Conservation (phyloP, 768 basidiomycete species). For the Trametes maxima region DNA sequence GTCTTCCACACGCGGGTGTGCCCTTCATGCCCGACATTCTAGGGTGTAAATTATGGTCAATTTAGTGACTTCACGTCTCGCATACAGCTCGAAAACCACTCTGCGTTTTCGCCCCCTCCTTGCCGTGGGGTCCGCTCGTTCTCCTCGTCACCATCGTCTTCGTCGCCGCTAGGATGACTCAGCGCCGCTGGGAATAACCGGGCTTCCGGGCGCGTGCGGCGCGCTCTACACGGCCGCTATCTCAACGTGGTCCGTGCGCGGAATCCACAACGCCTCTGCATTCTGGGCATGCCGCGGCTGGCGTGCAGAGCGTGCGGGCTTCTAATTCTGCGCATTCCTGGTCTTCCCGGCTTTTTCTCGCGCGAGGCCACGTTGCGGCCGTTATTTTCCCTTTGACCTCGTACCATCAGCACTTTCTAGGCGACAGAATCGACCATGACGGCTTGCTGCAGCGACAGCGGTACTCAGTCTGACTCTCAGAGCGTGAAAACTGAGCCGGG, state of each 20-base stretch:
- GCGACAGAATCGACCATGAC: constrained; percentile 1
- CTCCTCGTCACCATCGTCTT: too few species aligned
- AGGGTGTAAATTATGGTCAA: too few species aligned
- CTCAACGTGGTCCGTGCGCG: constrained; percentile 18
- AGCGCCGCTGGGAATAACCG: constrained; percentile 8
- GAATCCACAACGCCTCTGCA: not conserved
- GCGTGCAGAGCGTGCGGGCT: not conserved
- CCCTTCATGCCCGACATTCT: too few species aligned
- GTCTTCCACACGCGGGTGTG: too few species aligned
- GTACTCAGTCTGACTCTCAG: constrained; percentile 7
- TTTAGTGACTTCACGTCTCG: too few species aligned
- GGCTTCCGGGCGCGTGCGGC: constrained; percentile 3
- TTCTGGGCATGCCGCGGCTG: constrained; percentile 5
- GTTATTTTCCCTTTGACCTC: not conserved
- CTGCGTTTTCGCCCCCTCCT: too few species aligned
- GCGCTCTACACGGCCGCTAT: not conserved
- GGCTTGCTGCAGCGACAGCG: constrained; percentile 12
- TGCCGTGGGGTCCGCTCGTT: too few species aligned
- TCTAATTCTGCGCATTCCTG: not conserved
- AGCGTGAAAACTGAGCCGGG: constrained; percentile 4
- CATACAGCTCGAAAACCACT: too few species aligned
- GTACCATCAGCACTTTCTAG: not conserved
- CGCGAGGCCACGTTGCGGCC: not conserved
- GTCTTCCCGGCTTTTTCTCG: not conserved
- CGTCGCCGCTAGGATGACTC: constrained; percentile 5